These are phyloP conservation scores for Yarrowia keelungensis DNA, from an alignment of 805 yeast species.

Conservation along the genomic window DNA sequence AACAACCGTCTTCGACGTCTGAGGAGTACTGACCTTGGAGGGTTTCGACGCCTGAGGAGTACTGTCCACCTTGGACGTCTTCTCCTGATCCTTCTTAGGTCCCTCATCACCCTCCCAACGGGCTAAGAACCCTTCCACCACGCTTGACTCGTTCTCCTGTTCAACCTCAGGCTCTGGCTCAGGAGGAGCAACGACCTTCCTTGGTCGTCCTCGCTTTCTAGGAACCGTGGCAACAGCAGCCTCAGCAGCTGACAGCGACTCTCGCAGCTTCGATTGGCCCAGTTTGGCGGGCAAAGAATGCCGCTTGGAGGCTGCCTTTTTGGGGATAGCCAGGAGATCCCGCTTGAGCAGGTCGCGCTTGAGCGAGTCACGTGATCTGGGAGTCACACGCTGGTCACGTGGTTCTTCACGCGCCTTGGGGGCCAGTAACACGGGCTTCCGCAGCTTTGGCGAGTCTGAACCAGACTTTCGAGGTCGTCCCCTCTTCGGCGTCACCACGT, in stretches of 20 bases:
- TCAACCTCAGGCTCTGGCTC: background rate
- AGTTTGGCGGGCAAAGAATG: constrained; percentile 1
- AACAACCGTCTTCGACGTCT: too few relatives aligned
- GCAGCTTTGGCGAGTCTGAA: background rate
- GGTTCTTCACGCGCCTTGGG: background rate
- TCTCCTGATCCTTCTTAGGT: too few relatives aligned
- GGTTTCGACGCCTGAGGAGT: too few relatives aligned
- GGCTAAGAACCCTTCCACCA: background rate
- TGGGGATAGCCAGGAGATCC: background rate
- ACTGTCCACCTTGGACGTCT: too few relatives aligned
- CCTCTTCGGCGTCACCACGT: constrained; percentile 4
- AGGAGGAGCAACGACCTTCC: background rate
- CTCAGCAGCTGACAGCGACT: background rate
- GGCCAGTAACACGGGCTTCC: too few relatives aligned
- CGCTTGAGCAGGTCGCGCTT: background rate
- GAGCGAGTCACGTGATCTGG: constrained; percentile 3
- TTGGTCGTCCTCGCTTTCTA: constrained; percentile 1
- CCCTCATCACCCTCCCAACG: too few relatives aligned
- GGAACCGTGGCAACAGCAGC: background rate
- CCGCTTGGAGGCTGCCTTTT: background rate
- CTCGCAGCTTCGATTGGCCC: constrained; percentile 1
- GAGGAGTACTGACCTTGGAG: too few relatives aligned
- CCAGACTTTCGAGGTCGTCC: background rate
- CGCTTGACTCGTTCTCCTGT: background rate
- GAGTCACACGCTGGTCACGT: background rate